A percentile compares a stretch with the other conserved stretches of the same genome.
These are phyloP conservation scores for Lentinula detonsa DNA, from an alignment of 768 basidiomycete genomes.

Conservation along the genomic window DNA sequence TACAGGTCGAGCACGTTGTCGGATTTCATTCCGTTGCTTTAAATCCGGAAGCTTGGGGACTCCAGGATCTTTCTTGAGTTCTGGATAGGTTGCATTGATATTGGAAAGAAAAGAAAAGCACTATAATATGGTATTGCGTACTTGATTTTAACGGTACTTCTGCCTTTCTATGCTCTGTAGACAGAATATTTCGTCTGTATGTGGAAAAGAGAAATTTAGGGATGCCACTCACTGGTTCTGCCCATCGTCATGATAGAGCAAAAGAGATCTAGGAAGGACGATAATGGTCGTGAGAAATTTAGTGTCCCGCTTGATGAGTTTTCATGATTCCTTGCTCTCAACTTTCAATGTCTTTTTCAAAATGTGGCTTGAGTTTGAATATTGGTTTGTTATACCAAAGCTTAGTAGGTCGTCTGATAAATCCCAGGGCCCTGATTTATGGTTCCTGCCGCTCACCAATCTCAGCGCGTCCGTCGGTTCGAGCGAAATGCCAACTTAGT, in stretches of 20 bases:
- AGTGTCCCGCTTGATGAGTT: too few relatives aligned
- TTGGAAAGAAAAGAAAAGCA: neutral
- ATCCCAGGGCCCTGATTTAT: too few relatives aligned
- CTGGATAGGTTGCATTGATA: slow-evolving; percentile 26
- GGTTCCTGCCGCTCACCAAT: too few relatives aligned
- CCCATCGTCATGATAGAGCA: slow-evolving; percentile 27
- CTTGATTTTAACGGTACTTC: slow-evolving; percentile 28
- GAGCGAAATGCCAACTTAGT: too few relatives aligned
- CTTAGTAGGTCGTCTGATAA: too few relatives aligned
- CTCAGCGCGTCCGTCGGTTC: too few relatives aligned
- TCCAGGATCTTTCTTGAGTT: slow-evolving; percentile 86
- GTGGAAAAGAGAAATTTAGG: neutral
- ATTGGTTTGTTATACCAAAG: too few relatives aligned
- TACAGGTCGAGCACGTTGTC: slow-evolving; percentile 36
- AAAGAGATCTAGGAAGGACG: neutral
- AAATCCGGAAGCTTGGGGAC: slow-evolving; percentile 76
- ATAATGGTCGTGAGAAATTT: too few relatives aligned
- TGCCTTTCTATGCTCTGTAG: slow-evolving; percentile 31
- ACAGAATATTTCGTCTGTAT: neutral
- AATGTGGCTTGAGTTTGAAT: too few relatives aligned
- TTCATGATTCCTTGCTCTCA: too few relatives aligned
- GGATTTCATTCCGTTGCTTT: slow-evolving; percentile 51
- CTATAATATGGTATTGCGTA: neutral
- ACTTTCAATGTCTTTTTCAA: too few relatives aligned
- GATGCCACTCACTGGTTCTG: slow-evolving; percentile 29